Percentiles rank a stretch among this genome's conserved stretches.
These are phyloP conservation scores for Solioccasus polychromus DNA, from an alignment of 768 basidiomycete species.

Conservation along the genomic window DNA sequence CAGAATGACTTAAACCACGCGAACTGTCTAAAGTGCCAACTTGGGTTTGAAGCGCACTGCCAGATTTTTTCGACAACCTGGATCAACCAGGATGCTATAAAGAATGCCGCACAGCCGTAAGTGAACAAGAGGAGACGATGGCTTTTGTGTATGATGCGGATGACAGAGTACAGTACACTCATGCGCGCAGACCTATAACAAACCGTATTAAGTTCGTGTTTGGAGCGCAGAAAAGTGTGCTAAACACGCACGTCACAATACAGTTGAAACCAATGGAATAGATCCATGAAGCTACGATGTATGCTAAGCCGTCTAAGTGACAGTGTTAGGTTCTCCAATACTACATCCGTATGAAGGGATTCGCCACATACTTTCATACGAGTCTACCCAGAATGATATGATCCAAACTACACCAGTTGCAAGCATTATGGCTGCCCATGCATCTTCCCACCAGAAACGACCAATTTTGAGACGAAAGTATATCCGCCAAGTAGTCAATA, in stretches of 20 bases:
- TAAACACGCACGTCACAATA: slow-evolving; percentile 1
- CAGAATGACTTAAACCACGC: not conserved
- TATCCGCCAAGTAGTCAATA: slow-evolving; percentile 4
- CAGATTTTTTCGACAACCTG: slow-evolving; percentile 1
- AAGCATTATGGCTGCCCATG: slow-evolving; percentile 4
- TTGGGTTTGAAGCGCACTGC: slow-evolving; percentile 2
- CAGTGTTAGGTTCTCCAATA: not conserved
- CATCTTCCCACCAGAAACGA: slow-evolving; percentile 17
- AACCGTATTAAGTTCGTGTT: not conserved
- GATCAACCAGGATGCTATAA: slow-evolving; percentile 1
- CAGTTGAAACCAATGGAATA: not conserved
- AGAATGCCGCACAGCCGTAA: not conserved
- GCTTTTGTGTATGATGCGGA: slow-evolving; percentile 6
- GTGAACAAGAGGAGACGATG: slow-evolving; percentile 1
- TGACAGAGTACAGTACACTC: slow-evolving; percentile 18
- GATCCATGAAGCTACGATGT: slow-evolving; percentile 1
- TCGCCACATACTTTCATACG: not conserved
- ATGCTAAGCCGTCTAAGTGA: not conserved
- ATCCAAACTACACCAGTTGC: not conserved
- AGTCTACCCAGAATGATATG: slow-evolving; percentile 1
- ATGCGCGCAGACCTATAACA: slow-evolving; percentile 4
- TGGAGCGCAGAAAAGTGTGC: not conserved
- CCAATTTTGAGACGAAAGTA: slow-evolving; percentile 5
- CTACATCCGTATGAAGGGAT: not conserved
- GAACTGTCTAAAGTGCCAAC: not conserved